Percentiles rank a stretch among this genome's conserved stretches.
These are phyloP conservation scores for Saccharomycopsis javanensis DNA, from an alignment of 805 yeast species.

Conservation along the genomic window DNA sequence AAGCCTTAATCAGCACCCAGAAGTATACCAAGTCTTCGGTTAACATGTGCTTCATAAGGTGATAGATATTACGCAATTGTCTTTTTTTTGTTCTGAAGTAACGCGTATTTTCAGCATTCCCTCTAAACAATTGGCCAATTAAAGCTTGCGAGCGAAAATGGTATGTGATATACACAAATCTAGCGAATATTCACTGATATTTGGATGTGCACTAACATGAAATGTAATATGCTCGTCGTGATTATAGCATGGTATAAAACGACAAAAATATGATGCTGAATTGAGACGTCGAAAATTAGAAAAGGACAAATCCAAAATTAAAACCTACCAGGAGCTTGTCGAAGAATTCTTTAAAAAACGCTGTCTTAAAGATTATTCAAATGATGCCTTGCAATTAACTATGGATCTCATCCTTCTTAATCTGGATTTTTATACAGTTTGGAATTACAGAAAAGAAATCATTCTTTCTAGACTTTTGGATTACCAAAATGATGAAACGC, in stretches of 20 bases:
- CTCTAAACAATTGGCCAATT: too few species aligned
- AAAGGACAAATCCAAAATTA: slow-evolving; percentile 15
- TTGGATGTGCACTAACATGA: too few species aligned
- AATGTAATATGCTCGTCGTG: too few species aligned
- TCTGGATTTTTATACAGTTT: slow-evolving; percentile 81
- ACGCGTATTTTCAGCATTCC: too few species aligned
- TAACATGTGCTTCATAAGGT: too few species aligned
- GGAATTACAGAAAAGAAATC: slow-evolving; percentile 84
- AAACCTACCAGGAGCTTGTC: slow-evolving; percentile 7
- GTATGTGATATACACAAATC: neutral
- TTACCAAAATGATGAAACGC: slow-evolving; percentile 10
- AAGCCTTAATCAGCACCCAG: too few species aligned
- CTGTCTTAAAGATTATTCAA: slow-evolving; percentile 25
- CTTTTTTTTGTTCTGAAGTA: too few species aligned
- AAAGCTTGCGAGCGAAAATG: too few species aligned
- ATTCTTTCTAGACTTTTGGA: slow-evolving; percentile 26
- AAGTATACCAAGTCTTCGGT: too few species aligned
- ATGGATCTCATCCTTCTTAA: slow-evolving; percentile 50
- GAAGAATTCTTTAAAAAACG: slow-evolving; percentile 20
- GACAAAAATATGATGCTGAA: slow-evolving; percentile 17
- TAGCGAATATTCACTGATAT: too few species aligned
- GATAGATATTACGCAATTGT: too few species aligned
- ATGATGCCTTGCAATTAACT: slow-evolving; percentile 41
- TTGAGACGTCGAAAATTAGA: slow-evolving; percentile 11
- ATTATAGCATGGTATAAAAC: slow-evolving; percentile 17